Evolutionary conservation across 148 eudicot genomes (phyloP).

Genomic region (Talinum fruticosum): DNA sequence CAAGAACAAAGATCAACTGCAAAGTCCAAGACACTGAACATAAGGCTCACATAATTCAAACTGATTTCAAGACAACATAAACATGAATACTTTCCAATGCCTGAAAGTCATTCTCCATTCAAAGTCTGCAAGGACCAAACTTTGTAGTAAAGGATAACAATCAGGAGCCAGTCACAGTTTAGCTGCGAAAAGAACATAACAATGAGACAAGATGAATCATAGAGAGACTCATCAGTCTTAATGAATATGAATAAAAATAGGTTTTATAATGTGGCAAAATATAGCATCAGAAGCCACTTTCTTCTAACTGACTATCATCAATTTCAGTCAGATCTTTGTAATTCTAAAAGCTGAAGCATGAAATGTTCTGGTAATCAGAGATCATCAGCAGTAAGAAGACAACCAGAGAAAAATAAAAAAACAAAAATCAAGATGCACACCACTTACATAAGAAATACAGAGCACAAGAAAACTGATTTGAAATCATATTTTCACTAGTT

Average conservation of each 20-base stretch:
- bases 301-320: neutral
- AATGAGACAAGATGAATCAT: neutral
- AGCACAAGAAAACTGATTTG: neutral
- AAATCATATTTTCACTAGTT: neutral
- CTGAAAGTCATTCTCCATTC: neutral
- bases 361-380: too few species aligned
- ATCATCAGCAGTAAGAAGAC: neutral
- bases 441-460: too few species aligned
- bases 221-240: neutral
- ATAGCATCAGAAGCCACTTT: neutral
- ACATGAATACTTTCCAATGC: neutral
- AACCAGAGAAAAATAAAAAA: neutral
- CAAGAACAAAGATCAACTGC: neutral
- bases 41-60: neutral
- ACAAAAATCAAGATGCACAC: neutral
- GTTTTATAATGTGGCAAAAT: neutral
- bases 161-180: neutral
- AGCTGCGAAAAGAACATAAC: neutral
- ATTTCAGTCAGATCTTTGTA: neutral
- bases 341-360: neutral
- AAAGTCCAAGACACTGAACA: neutral
- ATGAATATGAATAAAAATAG: neutral
- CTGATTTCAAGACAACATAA: neutral
- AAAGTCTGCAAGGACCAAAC: neutral
- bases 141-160: neutral